These are phyloP conservation scores for Tetrahymena thermophila DNA, from an alignment of 73 alveolate species.

Conservation along the genomic window DNA sequence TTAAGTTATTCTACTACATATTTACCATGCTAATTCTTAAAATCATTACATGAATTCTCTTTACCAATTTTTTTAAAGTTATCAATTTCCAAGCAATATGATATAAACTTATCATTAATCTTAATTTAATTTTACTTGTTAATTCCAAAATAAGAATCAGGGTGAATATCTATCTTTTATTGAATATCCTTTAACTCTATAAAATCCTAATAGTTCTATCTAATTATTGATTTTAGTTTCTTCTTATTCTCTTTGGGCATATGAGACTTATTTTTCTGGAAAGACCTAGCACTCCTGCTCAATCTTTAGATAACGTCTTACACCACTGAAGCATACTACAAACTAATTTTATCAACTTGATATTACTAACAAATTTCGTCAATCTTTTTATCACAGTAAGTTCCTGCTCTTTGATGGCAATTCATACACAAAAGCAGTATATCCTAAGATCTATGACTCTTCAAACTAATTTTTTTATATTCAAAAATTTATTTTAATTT, in stretches of 20 bases:
- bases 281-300: neutral
- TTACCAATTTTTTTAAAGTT: neutral
- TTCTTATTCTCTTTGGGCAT: neutral
- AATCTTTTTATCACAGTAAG: neutral
- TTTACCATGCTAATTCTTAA: neutral
- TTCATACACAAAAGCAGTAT: neutral
- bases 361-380: neutral
- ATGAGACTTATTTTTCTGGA: neutral
- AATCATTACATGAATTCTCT: neutral
- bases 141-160: neutral
- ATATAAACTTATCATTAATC: neutral
- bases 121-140: neutral
- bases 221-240: neutral
- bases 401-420: neutral
- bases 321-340: neutral
- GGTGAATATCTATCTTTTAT: neutral
- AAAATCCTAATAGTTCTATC: neutral
- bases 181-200: neutral
- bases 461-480: neutral
- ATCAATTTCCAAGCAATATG: neutral
- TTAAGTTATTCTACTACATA: neutral
- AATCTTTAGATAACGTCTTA: neutral
- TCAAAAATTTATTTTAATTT: neutral
- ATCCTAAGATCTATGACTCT: neutral
- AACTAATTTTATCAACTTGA: neutral